Percentiles rank a stretch among this genome's conserved stretches.
These are phyloP conservation scores for Xylaria acuta DNA, from an alignment of 495 filamentous ascomycete genomes.

Conservation along the genomic window DNA sequence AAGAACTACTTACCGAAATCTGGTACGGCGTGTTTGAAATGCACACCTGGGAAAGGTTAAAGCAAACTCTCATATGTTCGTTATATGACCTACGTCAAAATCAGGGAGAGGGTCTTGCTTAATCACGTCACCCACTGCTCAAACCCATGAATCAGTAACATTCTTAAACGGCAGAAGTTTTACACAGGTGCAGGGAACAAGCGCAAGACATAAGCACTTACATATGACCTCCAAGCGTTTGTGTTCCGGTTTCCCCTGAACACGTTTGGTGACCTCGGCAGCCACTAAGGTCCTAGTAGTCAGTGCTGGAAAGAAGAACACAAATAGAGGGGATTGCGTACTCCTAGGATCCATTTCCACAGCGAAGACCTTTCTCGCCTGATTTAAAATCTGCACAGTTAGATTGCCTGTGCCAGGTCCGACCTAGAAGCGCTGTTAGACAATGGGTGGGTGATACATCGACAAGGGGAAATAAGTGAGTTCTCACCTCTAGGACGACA, in stretches of 20 bases:
- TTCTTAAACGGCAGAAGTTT: background rate
- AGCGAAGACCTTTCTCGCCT: constrained; percentile 81
- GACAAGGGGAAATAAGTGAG: background rate
- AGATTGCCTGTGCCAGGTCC: constrained; percentile 81
- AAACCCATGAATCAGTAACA: background rate
- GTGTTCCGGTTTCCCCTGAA: constrained; percentile 81
- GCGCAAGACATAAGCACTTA: constrained; percentile 8
- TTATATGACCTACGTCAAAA: constrained; percentile 41
- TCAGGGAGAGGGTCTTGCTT: constrained; percentile 57
- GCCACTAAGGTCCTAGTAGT: constrained; percentile 61
- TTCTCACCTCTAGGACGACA: constrained; percentile 56
- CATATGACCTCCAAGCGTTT: constrained; percentile 48
- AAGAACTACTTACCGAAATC: constrained; percentile 69
- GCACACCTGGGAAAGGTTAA: constrained; percentile 59
- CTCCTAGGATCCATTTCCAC: constrained; percentile 92
- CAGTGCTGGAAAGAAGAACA: background rate
- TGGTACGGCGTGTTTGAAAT: constrained; percentile 95
- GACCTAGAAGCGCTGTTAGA: constrained; percentile 19
- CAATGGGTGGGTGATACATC: background rate
- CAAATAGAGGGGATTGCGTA: background rate
- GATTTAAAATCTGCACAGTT: constrained; percentile 85
- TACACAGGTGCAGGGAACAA: background rate
- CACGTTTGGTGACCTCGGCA: constrained; percentile 92
- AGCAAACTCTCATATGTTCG: background rate
- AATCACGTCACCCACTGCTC: constrained; percentile 81